A percentile compares a stretch with the other conserved stretches of the same genome.
phyloP scores from a whole-genome alignment of 352 stramenopile species.

The Phytopythium ostracodes region DNA sequence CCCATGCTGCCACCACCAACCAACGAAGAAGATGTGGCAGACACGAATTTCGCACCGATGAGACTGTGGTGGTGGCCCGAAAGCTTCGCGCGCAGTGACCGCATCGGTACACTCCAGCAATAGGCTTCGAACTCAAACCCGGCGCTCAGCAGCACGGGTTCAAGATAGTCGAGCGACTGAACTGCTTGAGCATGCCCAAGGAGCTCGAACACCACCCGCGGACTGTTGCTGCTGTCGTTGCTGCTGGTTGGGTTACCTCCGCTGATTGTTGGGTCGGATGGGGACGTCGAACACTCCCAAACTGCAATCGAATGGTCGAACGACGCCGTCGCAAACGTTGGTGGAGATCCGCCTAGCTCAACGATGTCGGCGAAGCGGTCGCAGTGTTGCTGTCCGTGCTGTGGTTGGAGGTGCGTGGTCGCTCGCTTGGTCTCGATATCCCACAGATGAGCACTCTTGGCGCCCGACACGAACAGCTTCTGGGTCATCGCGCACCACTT shows the following conservation, averaged over 20 bases:
- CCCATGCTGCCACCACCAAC: not conserved
- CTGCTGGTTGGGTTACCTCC: not conserved
- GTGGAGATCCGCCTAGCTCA: conserved; percentile 42
- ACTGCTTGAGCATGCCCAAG: conserved; percentile 60
- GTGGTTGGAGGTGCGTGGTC: conserved; percentile 23
- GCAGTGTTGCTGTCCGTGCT: conserved; percentile 16
- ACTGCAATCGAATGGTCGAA: conserved; percentile 77
- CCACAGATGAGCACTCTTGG: conserved; percentile 55
- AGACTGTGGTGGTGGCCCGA: conserved; percentile 64
- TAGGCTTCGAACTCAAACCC: conserved; percentile 84
- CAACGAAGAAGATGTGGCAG: conserved; percentile 8
- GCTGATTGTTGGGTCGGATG: conserved; percentile 2
- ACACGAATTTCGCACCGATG: conserved; percentile 65
- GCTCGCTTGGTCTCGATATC: conserved; percentile 46
- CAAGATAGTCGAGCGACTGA: conserved; percentile 51
- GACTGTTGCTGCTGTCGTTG: conserved; percentile 14
- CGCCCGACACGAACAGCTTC: conserved; percentile 42
- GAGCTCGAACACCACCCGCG: conserved; percentile 52
- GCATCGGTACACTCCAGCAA: conserved; percentile 60
- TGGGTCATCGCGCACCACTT: conserved; percentile 49
- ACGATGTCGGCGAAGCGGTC: conserved; percentile 57
- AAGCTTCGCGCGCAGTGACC: conserved; percentile 47
- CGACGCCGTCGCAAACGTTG: conserved; percentile 60
- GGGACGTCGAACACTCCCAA: conserved; percentile 47
- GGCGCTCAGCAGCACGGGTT: conserved; percentile 58